These are phyloP conservation scores for Clavispora santaluciae DNA, from an alignment of 805 yeast species.

Conservation along the genomic window DNA sequence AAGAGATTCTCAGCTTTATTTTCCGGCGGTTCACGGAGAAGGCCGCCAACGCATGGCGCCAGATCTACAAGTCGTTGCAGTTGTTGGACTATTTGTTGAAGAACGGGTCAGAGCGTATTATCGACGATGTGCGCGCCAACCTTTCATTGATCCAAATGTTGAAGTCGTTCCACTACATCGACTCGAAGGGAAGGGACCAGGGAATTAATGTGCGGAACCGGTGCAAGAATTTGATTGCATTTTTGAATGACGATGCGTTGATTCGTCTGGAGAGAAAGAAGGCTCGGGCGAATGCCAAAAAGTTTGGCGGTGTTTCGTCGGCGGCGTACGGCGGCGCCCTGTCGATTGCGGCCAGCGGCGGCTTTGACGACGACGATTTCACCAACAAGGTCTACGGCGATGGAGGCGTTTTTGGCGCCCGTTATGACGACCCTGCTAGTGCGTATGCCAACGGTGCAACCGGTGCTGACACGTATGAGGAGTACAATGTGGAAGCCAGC, in stretches of 20 bases:
- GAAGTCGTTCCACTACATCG: conserved; percentile 89
- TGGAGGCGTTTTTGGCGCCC: conserved; percentile 65
- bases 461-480: conserved; percentile 47
- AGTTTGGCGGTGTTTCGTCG: conserved; percentile 72
- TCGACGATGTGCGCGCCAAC: conserved; percentile 89
- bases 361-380: conserved; percentile 38
- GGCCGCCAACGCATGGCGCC: conserved; percentile 96
- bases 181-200: conserved; percentile 90
- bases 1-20: conserved; percentile 71
- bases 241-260: conserved; percentile 70
- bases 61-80: conserved; percentile 90
- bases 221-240: conserved; percentile 65
- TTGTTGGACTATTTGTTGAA: conserved; percentile 85
- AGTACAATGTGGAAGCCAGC: conserved; percentile 46
- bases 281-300: conserved; percentile 81
- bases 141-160: conserved; percentile 78
- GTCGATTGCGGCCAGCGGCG: conserved; percentile 28
- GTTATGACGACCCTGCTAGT: conserved; percentile 55
- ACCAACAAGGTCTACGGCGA: conserved; percentile 60
- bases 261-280: conserved; percentile 84
- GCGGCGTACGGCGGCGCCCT: conserved; percentile 49
- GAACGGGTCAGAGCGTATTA: conserved; percentile 91
- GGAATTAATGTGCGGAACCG: conserved; percentile 93
- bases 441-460: conserved; percentile 33
- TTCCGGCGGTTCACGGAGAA: conserved; percentile 92